These are phyloP conservation scores for Carex arenaria DNA, from an alignment of 202 grass and related monocot genomes.

Conservation along the genomic window DNA sequence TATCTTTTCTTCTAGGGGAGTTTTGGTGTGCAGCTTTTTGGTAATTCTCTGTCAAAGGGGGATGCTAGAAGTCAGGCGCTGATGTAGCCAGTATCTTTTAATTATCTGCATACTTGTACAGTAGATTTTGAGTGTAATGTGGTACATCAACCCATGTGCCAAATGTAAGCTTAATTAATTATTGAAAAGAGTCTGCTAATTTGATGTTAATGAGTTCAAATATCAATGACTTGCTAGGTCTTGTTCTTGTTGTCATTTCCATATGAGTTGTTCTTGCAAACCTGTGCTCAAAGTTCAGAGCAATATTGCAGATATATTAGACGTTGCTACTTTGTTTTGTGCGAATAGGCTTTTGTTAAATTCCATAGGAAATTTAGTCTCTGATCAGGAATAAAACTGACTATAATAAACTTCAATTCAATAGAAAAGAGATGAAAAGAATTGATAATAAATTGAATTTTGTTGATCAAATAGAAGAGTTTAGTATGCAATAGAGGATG, in stretches of 20 bases:
- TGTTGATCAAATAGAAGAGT: too few species aligned
- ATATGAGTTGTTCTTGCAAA: not conserved
- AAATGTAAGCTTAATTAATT: conserved; percentile 23
- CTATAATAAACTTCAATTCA: too few species aligned
- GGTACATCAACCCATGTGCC: not conserved
- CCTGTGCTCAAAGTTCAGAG: not conserved
- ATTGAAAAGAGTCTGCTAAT: not conserved
- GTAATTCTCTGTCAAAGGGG: not conserved
- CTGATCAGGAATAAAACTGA: too few species aligned
- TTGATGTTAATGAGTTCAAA: not conserved
- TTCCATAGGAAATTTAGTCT: not conserved
- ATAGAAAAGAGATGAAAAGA: too few species aligned
- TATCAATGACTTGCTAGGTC: not conserved
- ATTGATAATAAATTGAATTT: too few species aligned
- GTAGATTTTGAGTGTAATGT: conserved; percentile 20
- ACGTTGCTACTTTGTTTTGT: not conserved
- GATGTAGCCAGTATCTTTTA: conserved; percentile 1
- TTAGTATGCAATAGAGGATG: too few species aligned
- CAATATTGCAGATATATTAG: conserved; percentile 6
- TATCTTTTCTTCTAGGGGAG: not conserved
- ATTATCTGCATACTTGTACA: conserved; percentile 22
- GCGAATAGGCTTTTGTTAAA: not conserved
- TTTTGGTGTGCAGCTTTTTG: conserved; percentile 10
- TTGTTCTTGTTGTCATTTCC: not conserved
- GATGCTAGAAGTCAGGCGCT: not conserved